Base-by-base conservation (phyloP, 345 rosid species). In the Brassica nigra region DNA sequence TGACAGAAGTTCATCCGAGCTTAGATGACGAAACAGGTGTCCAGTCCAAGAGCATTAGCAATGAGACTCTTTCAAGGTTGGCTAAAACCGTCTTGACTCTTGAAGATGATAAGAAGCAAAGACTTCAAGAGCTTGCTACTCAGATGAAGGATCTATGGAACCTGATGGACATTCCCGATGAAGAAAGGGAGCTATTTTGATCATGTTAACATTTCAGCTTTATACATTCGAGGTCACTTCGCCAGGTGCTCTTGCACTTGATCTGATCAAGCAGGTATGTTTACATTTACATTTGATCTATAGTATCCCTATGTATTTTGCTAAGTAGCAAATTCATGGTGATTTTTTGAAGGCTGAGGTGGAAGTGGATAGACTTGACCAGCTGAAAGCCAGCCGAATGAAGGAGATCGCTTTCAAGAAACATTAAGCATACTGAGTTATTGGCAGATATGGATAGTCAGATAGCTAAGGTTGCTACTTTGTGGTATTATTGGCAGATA, bases 281-380 rank as follows among this genome's bases (percentile, higher is more conserved):
- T 15, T 31, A 31, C 34, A 49, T 6, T 52, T 39, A 29, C 73
- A 29, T 23, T 63, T 66, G 57, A 65, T 39, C n/a, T 31, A 31
- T 47, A 33, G 27, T 23, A 23, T 23, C 27, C 27, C 27, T 23
- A 23, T 23, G 27, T 23, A 23, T 34, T 69, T 71, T 28, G 72
- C 64, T 76, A 31, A 31, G 42, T 23, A 23, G 27, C 27, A 4
- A 5, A 31, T 71, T 67, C 66, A 14, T 64, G 54, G 27, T 66
- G 27, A 58, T 47, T 23, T 14, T 79, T 8, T 23, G 62, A 83
- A 95, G 99, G 96, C 97, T 7, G 93, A 88, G 83, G 91, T 93
- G 42, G 99, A 95, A 83, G 99, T 91, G 36, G 96, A 89, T 69
- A 89, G 99, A 85, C 96, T 95, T 75, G 98, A 95, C 87, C 92